Conservation (phyloP, 768 basidiomycete species). For the Mycena belliarum region DNA sequence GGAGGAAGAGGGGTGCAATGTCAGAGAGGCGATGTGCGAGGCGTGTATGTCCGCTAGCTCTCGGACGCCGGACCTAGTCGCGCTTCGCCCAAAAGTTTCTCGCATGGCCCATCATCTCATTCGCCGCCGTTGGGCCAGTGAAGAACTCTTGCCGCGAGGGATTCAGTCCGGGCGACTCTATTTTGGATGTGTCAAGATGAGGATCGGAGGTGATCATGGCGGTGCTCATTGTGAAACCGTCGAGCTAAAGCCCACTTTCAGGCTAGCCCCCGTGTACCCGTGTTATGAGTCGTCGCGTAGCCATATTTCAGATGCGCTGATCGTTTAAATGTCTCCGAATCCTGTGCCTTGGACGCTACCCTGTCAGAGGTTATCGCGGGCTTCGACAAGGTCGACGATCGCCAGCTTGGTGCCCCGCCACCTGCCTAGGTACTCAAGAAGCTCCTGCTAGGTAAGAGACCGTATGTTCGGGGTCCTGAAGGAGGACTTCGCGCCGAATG, state of each 20-base stretch:
- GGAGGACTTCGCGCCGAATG: constrained; percentile 11
- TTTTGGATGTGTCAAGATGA: constrained; percentile 47
- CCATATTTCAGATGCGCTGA: background rate
- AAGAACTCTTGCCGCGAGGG: constrained; percentile 44
- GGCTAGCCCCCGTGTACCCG: constrained; percentile 20
- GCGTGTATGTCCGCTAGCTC: constrained; percentile 12
- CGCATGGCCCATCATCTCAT: constrained; percentile 37
- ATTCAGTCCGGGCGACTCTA: constrained; percentile 45
- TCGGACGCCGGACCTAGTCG: background rate
- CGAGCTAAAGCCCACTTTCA: constrained; percentile 19
- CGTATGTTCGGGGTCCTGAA: constrained; percentile 14
- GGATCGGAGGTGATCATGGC: constrained; percentile 50
- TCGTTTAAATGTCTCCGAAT: constrained; percentile 11
- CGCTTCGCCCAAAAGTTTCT: constrained; percentile 26
- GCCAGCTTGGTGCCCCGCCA: constrained; percentile 14
- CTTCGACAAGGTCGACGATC: constrained; percentile 19
- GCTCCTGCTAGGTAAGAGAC: background rate
- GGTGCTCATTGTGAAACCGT: constrained; percentile 26
- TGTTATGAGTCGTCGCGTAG: background rate
- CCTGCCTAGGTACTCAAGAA: constrained; percentile 16
- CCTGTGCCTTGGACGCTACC: constrained; percentile 9
- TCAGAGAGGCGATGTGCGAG: constrained; percentile 42
- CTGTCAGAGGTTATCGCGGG: constrained; percentile 19
- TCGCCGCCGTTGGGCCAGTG: constrained; percentile 41
- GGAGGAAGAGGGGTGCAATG: constrained; percentile 40